Conservation (phyloP, 805 yeast species). For the Ogataea wickerhamii region DNA sequence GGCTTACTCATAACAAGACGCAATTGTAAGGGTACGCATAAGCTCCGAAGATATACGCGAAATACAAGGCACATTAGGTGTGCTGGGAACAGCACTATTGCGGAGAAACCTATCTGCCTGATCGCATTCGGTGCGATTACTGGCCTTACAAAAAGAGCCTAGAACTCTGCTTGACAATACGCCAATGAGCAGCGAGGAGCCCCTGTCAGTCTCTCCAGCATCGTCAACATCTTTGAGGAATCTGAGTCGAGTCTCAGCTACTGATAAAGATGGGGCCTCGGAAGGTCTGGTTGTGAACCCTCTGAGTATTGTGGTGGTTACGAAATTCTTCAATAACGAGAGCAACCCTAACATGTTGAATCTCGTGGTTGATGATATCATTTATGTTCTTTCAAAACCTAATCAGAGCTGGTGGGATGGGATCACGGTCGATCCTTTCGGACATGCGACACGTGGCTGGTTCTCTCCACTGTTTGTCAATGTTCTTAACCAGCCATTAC, state of each 20-base stretch:
- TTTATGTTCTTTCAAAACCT: constrained; percentile 63
- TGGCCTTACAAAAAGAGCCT: too few relatives aligned
- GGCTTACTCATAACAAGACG: too few relatives aligned
- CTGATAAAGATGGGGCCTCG: neutral
- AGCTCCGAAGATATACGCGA: too few relatives aligned
- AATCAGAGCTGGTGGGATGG: constrained; percentile 91
- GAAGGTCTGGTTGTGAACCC: constrained; percentile 27
- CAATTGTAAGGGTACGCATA: too few relatives aligned
- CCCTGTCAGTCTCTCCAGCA: constrained; percentile 5
- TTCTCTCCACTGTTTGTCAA: constrained; percentile 68
- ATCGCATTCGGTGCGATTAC: too few relatives aligned
- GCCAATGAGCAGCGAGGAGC: constrained; percentile 8
- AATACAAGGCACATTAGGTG: too few relatives aligned
- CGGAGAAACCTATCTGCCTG: too few relatives aligned
- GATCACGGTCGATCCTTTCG: constrained; percentile 37
- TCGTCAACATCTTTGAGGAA: constrained; percentile 3
- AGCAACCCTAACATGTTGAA: constrained; percentile 47
- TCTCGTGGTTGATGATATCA: constrained; percentile 60
- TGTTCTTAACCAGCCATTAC: constrained; percentile 22
- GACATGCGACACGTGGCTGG: constrained; percentile 69
- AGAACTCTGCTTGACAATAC: too few relatives aligned
- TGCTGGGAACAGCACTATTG: too few relatives aligned
- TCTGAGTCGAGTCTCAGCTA: constrained; percentile 1
- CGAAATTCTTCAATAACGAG: constrained; percentile 53
- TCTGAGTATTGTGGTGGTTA: constrained; percentile 56